Conservation (phyloP, 441 rosid species). For the Aquilaria agallochum region DNA sequence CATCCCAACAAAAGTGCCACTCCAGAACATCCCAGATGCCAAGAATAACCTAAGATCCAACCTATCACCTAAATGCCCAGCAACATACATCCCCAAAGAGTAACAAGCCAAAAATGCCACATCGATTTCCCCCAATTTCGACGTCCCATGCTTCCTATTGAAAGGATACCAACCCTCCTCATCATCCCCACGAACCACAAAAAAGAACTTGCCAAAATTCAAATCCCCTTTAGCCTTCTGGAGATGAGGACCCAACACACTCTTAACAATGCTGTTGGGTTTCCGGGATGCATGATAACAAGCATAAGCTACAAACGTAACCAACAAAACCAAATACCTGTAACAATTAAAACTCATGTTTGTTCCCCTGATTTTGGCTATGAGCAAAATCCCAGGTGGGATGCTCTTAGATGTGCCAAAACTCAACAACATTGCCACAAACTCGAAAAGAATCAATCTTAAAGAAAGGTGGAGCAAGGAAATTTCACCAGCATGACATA, state of each 20-base stretch:
- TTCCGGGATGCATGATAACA: conserved; percentile 90
- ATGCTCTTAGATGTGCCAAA: conserved; percentile 34
- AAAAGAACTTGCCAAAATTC: conserved; percentile 33
- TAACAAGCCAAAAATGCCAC: conserved; percentile 91
- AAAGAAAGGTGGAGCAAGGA: background rate
- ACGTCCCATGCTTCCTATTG: conserved; percentile 53
- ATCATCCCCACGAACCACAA: background rate
- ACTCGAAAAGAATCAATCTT: conserved; percentile 6
- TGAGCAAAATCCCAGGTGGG: conserved; percentile 70
- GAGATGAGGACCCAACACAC: conserved; percentile 55
- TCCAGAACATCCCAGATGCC: conserved; percentile 83
- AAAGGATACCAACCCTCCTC: conserved; percentile 78
- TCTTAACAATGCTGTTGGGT: conserved; percentile 90
- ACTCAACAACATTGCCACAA: conserved; percentile 31
- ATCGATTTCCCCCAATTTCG: conserved; percentile 81
- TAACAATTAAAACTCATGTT: conserved; percentile 66
- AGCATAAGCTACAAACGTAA: conserved; percentile 74
- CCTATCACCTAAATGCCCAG: conserved; percentile 90
- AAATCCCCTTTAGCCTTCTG: background rate
- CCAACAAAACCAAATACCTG: conserved; percentile 57
- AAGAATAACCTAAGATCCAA: conserved; percentile 82
- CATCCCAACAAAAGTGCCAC: conserved; percentile 81
- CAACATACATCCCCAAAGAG: conserved; percentile 78
- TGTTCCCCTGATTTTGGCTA: conserved; percentile 55
- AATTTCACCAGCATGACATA: conserved; percentile 3